Evolutionary conservation across 176 grass and related monocot genomes (phyloP).

Genomic region (Rhynchospora tenuis): DNA sequence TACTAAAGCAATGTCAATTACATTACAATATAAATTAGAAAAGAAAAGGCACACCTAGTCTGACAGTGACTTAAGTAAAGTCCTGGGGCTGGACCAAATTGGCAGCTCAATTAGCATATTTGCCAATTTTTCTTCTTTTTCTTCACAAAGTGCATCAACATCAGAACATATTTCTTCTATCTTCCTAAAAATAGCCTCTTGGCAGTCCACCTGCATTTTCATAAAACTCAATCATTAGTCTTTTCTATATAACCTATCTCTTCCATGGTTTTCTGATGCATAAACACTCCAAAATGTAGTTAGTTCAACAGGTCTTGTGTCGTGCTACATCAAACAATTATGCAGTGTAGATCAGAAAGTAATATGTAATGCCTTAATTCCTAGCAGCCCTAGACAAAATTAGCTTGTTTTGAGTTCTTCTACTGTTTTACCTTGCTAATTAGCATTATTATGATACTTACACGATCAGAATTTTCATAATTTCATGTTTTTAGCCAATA

Average conservation of each 20-base stretch:
- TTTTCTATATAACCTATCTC: not conserved
- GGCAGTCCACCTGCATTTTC: slow-evolving; percentile 12
- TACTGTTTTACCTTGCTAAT: not conserved
- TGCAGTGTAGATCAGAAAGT: not conserved
- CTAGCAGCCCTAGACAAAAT: no score
- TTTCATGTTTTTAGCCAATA: not conserved
- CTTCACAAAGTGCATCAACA: not conserved
- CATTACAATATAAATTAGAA: not conserved
- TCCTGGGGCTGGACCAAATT: slow-evolving; percentile 12
- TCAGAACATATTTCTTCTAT: slow-evolving; percentile 19
- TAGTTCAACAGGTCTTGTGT: not conserved
- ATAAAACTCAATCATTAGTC: not conserved
- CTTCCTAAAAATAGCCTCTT: slow-evolving; percentile 13
- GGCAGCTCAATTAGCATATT: not conserved
- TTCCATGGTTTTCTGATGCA: not conserved
- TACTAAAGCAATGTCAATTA: slow-evolving; percentile 6
- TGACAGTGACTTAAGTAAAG: slow-evolving; percentile 4
- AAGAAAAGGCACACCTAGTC: not conserved
- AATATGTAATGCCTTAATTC: no score
- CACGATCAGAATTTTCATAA: not conserved
- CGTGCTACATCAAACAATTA: not conserved
- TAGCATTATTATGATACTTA: not conserved
- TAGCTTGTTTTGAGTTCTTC: no score
- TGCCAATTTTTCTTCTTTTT: slow-evolving; percentile 2
- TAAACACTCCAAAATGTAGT: not conserved